A percentile compares a stretch with the other conserved stretches of the same genome.
Conservation (phyloP, 176 grass and related monocot species). For the Luzula sylvatica region DNA sequence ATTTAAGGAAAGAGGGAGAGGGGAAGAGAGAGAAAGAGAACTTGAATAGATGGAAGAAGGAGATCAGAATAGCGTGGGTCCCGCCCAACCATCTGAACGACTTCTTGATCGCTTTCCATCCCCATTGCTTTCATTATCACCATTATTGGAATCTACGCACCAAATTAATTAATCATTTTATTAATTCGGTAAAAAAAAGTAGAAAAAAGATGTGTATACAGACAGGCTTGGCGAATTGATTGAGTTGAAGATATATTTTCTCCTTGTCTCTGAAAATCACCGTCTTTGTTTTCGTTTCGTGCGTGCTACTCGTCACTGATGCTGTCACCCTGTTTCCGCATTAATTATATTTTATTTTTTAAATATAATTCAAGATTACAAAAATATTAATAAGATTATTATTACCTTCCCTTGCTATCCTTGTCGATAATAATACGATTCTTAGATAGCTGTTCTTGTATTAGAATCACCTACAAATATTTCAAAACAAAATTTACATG, state of each 20-base stretch:
- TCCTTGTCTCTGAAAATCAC: conserved; percentile 76
- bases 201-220: not conserved
- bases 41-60: conserved; percentile 80
- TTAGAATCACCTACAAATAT: conserved; percentile 73
- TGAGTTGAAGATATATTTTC: conserved; percentile 81
- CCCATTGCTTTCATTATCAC: conserved; percentile 99
- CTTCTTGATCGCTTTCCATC: conserved; percentile 90
- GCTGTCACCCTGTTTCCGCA: conserved; percentile 65
- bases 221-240: conserved; percentile 85
- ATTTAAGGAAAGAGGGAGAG: too few species aligned
- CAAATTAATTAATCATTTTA: not conserved
- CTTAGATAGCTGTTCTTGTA: conserved; percentile 95
- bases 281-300: conserved; percentile 93
- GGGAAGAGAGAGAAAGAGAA: too few species aligned
- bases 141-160: conserved; percentile 95
- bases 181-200: too few species aligned
- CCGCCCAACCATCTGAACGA: conserved; percentile 93
- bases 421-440: conserved; percentile 94
- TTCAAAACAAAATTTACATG: not conserved
- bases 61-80: conserved; percentile 72
- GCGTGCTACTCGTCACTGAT: conserved; percentile 98
- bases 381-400: too few species aligned
- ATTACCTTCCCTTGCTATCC: conserved; percentile 79
- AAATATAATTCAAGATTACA: too few species aligned
- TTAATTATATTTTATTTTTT: too few species aligned